Evolutionary conservation across 768 basidiomycete species (phyloP).

Genomic region (Psilocybe cyanescens): DNA sequence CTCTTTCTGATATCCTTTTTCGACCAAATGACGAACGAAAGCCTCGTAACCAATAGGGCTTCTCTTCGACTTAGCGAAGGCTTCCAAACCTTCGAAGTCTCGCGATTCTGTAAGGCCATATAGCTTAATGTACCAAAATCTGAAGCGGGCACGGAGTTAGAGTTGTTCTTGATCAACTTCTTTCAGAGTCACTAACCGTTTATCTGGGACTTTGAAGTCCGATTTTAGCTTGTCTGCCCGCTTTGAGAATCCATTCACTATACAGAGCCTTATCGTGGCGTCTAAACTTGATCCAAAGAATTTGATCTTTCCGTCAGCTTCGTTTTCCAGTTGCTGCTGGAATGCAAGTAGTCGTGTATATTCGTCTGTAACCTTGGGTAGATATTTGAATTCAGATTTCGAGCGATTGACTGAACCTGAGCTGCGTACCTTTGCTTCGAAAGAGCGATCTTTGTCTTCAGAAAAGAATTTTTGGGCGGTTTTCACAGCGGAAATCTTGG

Average conservation of each 20-base stretch:
- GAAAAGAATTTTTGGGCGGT: slow-evolving; percentile 91
- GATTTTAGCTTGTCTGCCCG: slow-evolving; percentile 86
- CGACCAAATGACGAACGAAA: slow-evolving; percentile 80
- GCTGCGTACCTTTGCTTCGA: slow-evolving; percentile 81
- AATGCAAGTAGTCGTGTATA: slow-evolving; percentile 69
- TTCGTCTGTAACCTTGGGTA: slow-evolving; percentile 88
- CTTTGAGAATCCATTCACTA: slow-evolving; percentile 82
- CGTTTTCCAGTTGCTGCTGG: slow-evolving; percentile 90
- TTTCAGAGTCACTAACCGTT: slow-evolving; percentile 60
- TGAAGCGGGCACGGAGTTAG: slow-evolving; percentile 30
- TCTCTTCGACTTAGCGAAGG: slow-evolving; percentile 84
- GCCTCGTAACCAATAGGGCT: slow-evolving; percentile 96
- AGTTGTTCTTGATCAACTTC: neutral
- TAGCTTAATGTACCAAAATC: slow-evolving; percentile 94
- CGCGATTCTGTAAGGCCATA: slow-evolving; percentile 76
- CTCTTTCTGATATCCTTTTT: slow-evolving; percentile 75
- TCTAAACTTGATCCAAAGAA: slow-evolving; percentile 88
- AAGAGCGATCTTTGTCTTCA: slow-evolving; percentile 89
- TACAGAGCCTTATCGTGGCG: slow-evolving; percentile 79
- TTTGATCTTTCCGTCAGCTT: slow-evolving; percentile 73
- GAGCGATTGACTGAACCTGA: neutral
- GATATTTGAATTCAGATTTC: neutral
- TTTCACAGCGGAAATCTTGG: slow-evolving; percentile 74
- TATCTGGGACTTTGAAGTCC: slow-evolving; percentile 95
- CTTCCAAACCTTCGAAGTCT: slow-evolving; percentile 87